Percentiles rank a stretch among this genome's conserved stretches.
Conservation (phyloP, 805 yeast genomes). For the Candida dendrica region DNA sequence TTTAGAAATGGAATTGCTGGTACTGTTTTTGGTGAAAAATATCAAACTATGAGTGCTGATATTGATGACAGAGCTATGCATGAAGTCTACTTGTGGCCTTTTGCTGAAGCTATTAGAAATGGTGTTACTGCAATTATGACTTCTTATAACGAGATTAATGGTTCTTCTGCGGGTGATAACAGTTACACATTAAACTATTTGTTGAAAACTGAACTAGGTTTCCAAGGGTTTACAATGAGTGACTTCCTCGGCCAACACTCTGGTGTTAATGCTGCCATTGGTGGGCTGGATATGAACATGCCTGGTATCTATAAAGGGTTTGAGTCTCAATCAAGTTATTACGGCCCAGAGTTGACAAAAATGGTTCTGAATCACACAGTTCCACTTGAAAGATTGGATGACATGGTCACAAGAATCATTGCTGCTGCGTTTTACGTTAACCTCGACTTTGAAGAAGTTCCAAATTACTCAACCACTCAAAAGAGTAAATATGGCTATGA, state of each 20-base stretch:
- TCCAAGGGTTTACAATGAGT: constrained; percentile 60
- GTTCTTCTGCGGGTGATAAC: constrained; percentile 54
- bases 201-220: constrained; percentile 54
- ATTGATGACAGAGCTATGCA: constrained; percentile 57
- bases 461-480: constrained; percentile 56
- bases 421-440: constrained; percentile 48
- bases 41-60: constrained; percentile 29
- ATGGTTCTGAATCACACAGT: constrained; percentile 51
- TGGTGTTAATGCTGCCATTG: constrained; percentile 47
- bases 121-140: constrained; percentile 61
- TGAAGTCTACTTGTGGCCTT: constrained; percentile 60
- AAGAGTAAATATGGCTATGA: constrained; percentile 46
- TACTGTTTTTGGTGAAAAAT: too few species aligned
- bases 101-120: constrained; percentile 36
- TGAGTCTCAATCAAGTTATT: constrained; percentile 46
- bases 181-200: constrained; percentile 46
- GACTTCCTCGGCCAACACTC: constrained; percentile 63
- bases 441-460: constrained; percentile 29
- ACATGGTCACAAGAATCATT: constrained; percentile 54
- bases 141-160: constrained; percentile 49
- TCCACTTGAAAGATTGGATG: constrained; percentile 45
- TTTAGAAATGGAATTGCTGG: constrained; percentile 23
- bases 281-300: constrained; percentile 64
- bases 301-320: constrained; percentile 51
- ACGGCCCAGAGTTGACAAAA: constrained; percentile 47